Evolutionary conservation across 1,139 yeast genomes (phyloP), one percentile per base, ranked within the genome.

Genomic region (Eremothecium gossypii): DNA sequence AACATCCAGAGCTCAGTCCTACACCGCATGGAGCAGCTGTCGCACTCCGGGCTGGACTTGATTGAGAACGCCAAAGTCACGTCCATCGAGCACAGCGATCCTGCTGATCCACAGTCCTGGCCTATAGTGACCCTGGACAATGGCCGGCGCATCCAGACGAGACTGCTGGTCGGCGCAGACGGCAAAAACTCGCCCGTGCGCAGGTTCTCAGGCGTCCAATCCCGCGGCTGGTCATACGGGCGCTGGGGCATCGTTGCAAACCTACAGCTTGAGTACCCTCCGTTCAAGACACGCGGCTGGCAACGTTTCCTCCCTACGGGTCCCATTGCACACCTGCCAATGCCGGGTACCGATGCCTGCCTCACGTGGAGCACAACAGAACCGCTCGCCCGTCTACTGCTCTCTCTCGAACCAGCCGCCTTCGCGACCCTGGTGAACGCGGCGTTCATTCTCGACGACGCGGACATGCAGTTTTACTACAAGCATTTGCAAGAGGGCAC

Each of bases 151-250:
- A 67, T 82, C 39, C 76, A 76, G 53, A 74, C 96, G 0, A 69
- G 96, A 46, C 68, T 91, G 20, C 69, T 91, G 30, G 77, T 89
- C 10, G 99, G 99, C 8, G 95, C 96, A 14, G 98, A 91, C 61
- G 99, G 99, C 0, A 86, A 79, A 60, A 86, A 89, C 62, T 87
- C 97, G 0, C 96, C 96, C 0, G 98, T 84, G 3, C 73, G 97
- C 37, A 71, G 75, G 49, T 89, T 75, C 58, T 83, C 96, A 0
- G 78, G 76, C 2, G 86, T 93, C 44, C 79, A 79, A 57, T 77
- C 94, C 6, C 72, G 95, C 39, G 98, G 98, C 7, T 93, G 98
- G 98, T 76, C 74, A 44, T 91, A 91, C 62, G 71, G 82, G 52
- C 74, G 87, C 39, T 85, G 80, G 65, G 98, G 97, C 1, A 81